phyloP scores from a whole-genome alignment of 2,329 filamentous ascomycete species.

The Colletotrichum nymphaeae region DNA sequence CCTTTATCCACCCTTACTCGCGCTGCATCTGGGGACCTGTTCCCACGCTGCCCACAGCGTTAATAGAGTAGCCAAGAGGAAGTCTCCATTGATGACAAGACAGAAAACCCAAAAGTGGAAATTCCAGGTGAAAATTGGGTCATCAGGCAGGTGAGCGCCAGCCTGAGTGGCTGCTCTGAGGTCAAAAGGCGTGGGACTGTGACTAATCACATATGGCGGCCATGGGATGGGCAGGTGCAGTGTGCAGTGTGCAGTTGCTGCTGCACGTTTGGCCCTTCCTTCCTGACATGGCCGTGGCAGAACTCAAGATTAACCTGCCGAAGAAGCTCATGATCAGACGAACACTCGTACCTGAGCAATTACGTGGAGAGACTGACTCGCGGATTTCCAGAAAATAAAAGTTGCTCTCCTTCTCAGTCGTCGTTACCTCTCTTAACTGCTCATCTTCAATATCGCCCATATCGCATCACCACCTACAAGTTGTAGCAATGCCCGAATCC shows the following conservation, averaged over 20 bases:
- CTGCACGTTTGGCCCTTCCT: neutral
- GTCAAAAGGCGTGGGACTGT: conserved; percentile 1
- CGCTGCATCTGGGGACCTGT: conserved; percentile 16
- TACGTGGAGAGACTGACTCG: neutral
- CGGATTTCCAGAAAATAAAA: neutral
- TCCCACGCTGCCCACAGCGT: conserved; percentile 20
- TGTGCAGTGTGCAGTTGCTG: neutral
- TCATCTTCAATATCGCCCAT: neutral
- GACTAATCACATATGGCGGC: conserved; percentile 20
- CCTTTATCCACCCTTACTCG: conserved; percentile 11
- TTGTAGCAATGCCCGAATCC: conserved; percentile 9
- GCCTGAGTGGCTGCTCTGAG: neutral
- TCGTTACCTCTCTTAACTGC: neutral
- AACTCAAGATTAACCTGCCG: neutral
- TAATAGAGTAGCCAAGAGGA: conserved; percentile 8
- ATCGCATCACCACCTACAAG: neutral
- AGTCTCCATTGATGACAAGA: conserved; percentile 21
- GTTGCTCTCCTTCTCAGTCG: neutral
- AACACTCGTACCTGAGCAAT: neutral
- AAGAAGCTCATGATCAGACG: conserved; percentile 13
- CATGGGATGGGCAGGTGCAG: neutral
- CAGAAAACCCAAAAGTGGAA: conserved; percentile 20
- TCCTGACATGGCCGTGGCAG: neutral
- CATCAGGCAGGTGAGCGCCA: neutral
- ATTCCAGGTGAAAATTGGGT: conserved; percentile 15